Evolutionary conservation across 257 asterid genomes (phyloP), one percentile per base, ranked within the genome.

Genomic region (Solanum bukasovii): DNA sequence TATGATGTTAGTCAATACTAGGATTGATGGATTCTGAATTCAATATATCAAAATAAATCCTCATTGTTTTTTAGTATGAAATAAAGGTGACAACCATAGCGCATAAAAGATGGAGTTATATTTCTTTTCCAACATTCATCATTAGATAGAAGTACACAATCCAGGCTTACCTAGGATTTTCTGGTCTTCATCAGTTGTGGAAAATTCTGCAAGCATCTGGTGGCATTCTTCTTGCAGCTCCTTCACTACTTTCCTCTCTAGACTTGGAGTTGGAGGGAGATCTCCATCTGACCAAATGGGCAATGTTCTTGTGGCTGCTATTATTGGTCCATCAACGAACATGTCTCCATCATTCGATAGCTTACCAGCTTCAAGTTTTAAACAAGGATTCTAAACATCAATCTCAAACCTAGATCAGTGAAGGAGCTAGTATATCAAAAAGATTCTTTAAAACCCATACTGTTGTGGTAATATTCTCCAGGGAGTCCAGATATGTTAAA

Each of bases 211-310:
- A 79, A 96, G 98, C 98, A 93, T 95, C 79, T 91, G 91, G 13
- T 92, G 98, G 94, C 99, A 97, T 93, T 97, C 99, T 87, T 95
- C 98, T 88, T 93, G 96, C 81, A 96, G 92, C 89, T 95, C 98
- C 91, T 94, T 96, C 88, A 92, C 98, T 75, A 97, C 99, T 87
- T 92, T 94, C 92, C 98, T 92, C 91, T 97, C 99, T 73, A 86
- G 29, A 88, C 99, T 96, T 84, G 99, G 99, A 86, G 95, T 14
- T 23, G 94, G 98, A 90, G 98, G 99, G 90, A 95, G 89, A 91
- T 97, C 99, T 70, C 94, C 92, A 42, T 97, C 96, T 56, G 98
- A 93, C 99, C 99, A 96, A 87, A 98, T 95, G 35, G 99, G 99
- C 87, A 96, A 75, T 83, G 98, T 95, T 93, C 98, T 93, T 82